Evolutionary conservation across 2,329 filamentous ascomycete species (phyloP).

Genomic region (Monosporascus sp.): DNA sequence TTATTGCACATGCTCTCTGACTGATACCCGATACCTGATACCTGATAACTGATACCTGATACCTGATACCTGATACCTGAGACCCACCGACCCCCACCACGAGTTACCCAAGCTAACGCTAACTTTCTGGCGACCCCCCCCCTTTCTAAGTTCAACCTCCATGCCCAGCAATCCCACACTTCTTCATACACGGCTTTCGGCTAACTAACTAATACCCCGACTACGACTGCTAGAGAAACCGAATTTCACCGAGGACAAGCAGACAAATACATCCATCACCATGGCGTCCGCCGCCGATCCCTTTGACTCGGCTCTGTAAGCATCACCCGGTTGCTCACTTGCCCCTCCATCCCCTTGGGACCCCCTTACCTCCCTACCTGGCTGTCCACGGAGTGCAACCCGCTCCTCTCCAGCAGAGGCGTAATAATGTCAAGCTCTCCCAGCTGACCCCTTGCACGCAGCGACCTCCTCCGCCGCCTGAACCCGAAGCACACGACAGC

Average conservation of each 20-base stretch:
- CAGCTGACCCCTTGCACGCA: constrained; percentile 32
- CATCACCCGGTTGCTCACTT: constrained; percentile 4
- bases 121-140: too few species aligned
- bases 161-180: background rate
- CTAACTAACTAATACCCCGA: too few species aligned
- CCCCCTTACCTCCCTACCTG: too few species aligned
- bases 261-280: constrained; percentile 3
- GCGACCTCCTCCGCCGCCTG: constrained; percentile 95
- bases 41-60: too few species aligned
- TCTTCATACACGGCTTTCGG: too few species aligned
- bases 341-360: too few species aligned
- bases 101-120: background rate
- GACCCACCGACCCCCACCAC: background rate
- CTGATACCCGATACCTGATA: too few species aligned
- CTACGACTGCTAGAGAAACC: too few species aligned
- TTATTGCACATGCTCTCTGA: background rate
- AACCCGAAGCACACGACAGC: constrained; percentile 87
- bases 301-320: constrained; percentile 73
- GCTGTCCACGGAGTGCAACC: too few species aligned
- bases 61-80: too few species aligned
- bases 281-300: constrained; percentile 57
- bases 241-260: background rate
- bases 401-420: too few species aligned
- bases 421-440: background rate
- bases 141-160: too few species aligned